Percentiles rank a stretch among this genome's conserved stretches.
These are phyloP conservation scores for Cucurbita moschata DNA, from an alignment of 306 rosid genomes.

Conservation along the genomic window DNA sequence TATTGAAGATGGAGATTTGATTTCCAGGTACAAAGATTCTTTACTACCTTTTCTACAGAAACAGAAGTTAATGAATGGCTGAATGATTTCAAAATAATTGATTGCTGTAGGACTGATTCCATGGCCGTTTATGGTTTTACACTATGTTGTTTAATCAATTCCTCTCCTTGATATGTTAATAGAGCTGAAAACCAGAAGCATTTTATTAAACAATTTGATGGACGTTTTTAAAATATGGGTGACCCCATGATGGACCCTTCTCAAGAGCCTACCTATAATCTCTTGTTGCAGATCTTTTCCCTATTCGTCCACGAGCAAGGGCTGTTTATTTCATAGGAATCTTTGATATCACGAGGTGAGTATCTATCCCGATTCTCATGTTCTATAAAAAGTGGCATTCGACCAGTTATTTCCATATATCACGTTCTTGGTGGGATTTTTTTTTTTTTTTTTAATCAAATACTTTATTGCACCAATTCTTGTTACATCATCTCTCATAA, in stretches of 20 bases:
- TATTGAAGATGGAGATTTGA: neutral
- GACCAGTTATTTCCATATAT: neutral
- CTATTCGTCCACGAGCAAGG: neutral
- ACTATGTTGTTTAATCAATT: neutral
- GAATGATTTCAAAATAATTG: neutral
- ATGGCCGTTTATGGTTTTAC: neutral
- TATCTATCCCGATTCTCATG: neutral
- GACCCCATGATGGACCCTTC: neutral
- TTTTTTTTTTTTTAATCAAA: neutral
- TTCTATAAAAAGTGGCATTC: neutral
- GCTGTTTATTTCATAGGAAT: neutral
- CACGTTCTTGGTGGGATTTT: neutral
- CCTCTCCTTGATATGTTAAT: neutral
- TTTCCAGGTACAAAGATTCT: neutral
- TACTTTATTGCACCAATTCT: neutral
- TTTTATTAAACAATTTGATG: neutral
- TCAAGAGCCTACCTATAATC: neutral
- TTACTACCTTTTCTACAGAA: neutral
- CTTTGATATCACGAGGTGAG: neutral
- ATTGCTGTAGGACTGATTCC: neutral
- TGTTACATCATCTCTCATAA: neutral
- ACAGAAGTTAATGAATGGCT: neutral
- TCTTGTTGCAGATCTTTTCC: neutral
- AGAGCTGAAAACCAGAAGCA: neutral
- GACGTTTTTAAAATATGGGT: neutral